Evolutionary conservation across 2,329 filamentous ascomycete species (phyloP).

Genomic region (Bipolaris zeicola): DNA sequence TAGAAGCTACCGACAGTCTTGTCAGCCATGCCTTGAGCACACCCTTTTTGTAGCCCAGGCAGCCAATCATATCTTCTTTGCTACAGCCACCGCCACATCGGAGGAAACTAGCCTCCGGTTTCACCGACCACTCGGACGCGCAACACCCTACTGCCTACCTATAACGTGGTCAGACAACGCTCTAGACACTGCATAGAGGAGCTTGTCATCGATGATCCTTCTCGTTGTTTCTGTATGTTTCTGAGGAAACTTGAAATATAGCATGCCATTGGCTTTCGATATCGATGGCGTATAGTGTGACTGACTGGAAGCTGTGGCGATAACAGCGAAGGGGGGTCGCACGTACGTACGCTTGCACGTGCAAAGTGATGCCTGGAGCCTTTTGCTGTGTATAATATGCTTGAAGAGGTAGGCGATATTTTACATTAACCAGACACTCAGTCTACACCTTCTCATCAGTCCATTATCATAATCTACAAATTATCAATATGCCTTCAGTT

Average conservation of each 20-base stretch:
- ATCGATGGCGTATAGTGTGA: slow-evolving; percentile 4
- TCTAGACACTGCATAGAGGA: slow-evolving; percentile 24
- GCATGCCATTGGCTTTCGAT: slow-evolving; percentile 27
- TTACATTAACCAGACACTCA: slow-evolving; percentile 14
- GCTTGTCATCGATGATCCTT: slow-evolving; percentile 28
- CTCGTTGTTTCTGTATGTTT: slow-evolving; percentile 31
- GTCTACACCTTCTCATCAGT: slow-evolving; percentile 11
- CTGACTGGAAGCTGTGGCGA: slow-evolving; percentile 31
- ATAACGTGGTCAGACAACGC: slow-evolving; percentile 16
- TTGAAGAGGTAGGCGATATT: slow-evolving; percentile 16
- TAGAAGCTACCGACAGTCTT: slow-evolving; percentile 1
- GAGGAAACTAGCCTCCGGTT: slow-evolving; percentile 24
- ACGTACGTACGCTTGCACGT: slow-evolving; percentile 40
- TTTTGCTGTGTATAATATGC: slow-evolving; percentile 32
- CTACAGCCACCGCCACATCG: slow-evolving; percentile 34
- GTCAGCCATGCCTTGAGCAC: not conserved
- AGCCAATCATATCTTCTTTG: slow-evolving; percentile 12
- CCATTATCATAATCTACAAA: slow-evolving; percentile 8
- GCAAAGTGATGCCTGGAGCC: slow-evolving; percentile 35
- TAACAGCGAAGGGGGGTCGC: slow-evolving; percentile 14
- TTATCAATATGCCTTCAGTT: slow-evolving; percentile 56
- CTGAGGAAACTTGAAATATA: not conserved
- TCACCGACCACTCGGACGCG: slow-evolving; percentile 26
- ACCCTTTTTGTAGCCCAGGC: not conserved
- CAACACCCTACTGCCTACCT: slow-evolving; percentile 33